Base-by-base conservation (phyloP, 495 filamentous ascomycete genomes). In the Diplogelasinospora grovesii region DNA sequence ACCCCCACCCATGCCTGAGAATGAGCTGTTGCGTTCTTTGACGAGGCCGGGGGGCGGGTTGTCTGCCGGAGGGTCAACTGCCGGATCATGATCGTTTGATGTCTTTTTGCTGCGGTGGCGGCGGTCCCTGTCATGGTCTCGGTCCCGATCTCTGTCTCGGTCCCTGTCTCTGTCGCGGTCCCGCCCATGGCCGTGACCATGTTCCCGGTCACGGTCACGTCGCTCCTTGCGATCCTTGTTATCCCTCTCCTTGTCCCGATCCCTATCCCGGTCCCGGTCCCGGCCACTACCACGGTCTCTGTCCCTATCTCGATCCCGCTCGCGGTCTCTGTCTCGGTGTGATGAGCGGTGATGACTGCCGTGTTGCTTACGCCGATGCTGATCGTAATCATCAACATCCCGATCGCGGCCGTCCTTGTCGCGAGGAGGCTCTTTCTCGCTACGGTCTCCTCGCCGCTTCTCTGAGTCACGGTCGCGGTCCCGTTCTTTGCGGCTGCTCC, bases 71-170 rank as follows among this genome's bases (percentile, higher is more conserved):
- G n/a, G n/a, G n/a, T n/a, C n/a, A n/a, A n/a, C n/a, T n/a, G n/a
- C n/a, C n/a, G n/a, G n/a, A n/a, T n/a, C n/a, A n/a, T n/a, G n/a
- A n/a, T n/a, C n/a, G n/a, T n/a, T n/a, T n/a, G 25, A 13, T 25
- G 27, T 59, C 52, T 82, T 82, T 51, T 71, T 67, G 48, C 71
- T 69, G 44, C 70, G 64, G 43, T 65, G 65, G 22, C 66, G 60
- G 36, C 61, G 61, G 28, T 71, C 59, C 26, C 65, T 58, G 16
- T 72, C 62, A 15, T 61, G 56, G n/a, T 73, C 72, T 16, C 66
- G 61, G 30, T 67, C 58, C 10, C 67, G 64, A 16, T 69, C 64
- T 16, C 70, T 56, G 9, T 76, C 66, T 18, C 65, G 54, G 19
- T 74, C 67, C n/a, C n/a, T n/a, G 27, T 74, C 66, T 7, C 68